phyloP scores from a whole-genome alignment of 441 rosid species.

The Gossypium laxum region DNA sequence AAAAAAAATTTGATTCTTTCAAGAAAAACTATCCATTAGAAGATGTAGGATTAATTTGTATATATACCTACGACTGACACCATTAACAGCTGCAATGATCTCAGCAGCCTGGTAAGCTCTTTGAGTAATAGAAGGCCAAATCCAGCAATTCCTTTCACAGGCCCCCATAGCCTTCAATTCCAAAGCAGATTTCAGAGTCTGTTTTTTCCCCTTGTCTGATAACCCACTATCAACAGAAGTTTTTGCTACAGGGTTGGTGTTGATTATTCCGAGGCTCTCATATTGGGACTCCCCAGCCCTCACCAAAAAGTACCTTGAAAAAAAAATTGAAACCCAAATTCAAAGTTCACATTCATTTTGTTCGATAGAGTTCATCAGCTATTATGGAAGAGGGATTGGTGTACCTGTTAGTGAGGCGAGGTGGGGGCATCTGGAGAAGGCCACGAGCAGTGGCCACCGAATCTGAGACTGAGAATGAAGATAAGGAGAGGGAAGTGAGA shows the following conservation, averaged over 20 bases:
- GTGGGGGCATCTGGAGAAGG: slow-evolving; percentile 65
- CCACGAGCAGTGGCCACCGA: slow-evolving; percentile 42
- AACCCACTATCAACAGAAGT: slow-evolving; percentile 75
- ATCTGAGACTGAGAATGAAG: slow-evolving; percentile 13
- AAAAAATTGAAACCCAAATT: slow-evolving; percentile 2
- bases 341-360: background rate
- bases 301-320: slow-evolving; percentile 62
- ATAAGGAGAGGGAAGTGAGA: slow-evolving; percentile 34
- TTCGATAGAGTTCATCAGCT: background rate
- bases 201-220: slow-evolving; percentile 79
- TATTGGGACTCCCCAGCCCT: slow-evolving; percentile 81
- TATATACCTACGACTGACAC: slow-evolving; percentile 56
- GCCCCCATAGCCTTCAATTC: slow-evolving; percentile 65
- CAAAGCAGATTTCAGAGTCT: slow-evolving; percentile 52
- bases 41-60: background rate
- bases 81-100: slow-evolving; percentile 64
- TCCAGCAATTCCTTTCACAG: slow-evolving; percentile 72
- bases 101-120: slow-evolving; percentile 94
- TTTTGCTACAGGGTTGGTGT: slow-evolving; percentile 76
- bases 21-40: background rate
- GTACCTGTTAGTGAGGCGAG: slow-evolving; percentile 48
- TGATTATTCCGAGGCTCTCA: slow-evolving; percentile 68
- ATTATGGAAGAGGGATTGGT: background rate
- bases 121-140: slow-evolving; percentile 94
- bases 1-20: background rate